Percentiles rank a stretch among this genome's conserved stretches.
phyloP scores from a whole-genome alignment of 139 green algal species.

The Auxenochlorella protothecoides region DNA sequence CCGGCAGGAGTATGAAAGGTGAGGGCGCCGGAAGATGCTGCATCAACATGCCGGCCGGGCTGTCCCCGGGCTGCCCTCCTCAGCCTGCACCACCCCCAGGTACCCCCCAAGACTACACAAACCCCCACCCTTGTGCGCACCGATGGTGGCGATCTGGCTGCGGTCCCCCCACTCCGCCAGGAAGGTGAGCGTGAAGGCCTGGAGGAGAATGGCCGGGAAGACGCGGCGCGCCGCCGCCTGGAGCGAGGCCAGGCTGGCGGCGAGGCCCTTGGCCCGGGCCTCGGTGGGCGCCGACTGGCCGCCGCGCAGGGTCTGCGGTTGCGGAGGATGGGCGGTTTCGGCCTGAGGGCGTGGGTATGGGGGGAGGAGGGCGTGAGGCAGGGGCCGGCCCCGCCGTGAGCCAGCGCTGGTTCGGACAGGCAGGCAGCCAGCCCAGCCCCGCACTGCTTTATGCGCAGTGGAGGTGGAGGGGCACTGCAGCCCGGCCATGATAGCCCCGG shows the following conservation, averaged over 20 bases:
- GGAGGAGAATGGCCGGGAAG: conserved; percentile 81
- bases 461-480: no score
- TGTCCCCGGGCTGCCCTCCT: no score
- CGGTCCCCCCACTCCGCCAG: conserved; percentile 97
- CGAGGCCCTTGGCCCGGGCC: not conserved
- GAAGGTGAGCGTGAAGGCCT: conserved; percentile 95
- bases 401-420: no score
- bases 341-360: not conserved
- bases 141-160: conserved; percentile 86
- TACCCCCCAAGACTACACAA: no score
- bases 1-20: not conserved
- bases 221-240: conserved; percentile 22
- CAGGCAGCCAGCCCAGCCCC: no score
- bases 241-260: not conserved
- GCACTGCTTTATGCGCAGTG: no score
- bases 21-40: not conserved
- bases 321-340: not conserved
- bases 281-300: not conserved
- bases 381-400: no score
- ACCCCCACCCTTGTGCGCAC: not conserved
- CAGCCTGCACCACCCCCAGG: no score
- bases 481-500: no score
- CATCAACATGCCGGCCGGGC: no score
- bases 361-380: not conserved
- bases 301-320: no score